Evolutionary conservation across 768 basidiomycete genomes (phyloP), one percentile per base, ranked within the genome.

Genomic region (Boletus pseudopeckii): DNA sequence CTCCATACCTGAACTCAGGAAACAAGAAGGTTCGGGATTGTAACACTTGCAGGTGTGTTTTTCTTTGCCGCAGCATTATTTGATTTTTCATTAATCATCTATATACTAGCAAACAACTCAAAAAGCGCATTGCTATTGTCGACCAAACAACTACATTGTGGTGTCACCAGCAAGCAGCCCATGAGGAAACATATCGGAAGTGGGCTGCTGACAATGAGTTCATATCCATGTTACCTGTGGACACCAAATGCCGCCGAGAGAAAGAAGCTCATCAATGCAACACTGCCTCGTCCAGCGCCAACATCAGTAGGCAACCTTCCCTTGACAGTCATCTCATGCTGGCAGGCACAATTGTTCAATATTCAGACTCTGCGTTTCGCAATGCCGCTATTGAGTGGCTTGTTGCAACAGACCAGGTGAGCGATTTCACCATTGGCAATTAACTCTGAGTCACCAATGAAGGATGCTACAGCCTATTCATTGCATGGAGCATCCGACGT

Each of bases 331-430:
- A 52, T n/a, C 51, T 56, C 0, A 1, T 53, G 3, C 51, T 24
- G 2, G n/a, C n/a, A 8, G 49, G 7, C 2, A 50, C 34, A 22
- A 26, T 53, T 4, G 2, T 53, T 17, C 46, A 34, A 4, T 56
- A 43, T 15, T 56, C 41, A 1, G 13, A 42, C 4, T 42, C 22
- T 8, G 13, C 2, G 0, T 42, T 42, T 15, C 41, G 1, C 6
- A 15, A 42, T 15, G 26, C 26, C 9, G 9, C 40, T 41, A 7
- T 41, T 0, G 2, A 41, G 40, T 41, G 40, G 40, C 39, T 55
- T 28, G 24, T 55, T 42, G 39, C 4, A 2, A 55, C 17, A 2
- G 50, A 55, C 11, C 50, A 52, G 50, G 50, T 55, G 15, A 18
- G 44, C 0, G 1, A 36, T 43, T 22, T 24, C 15, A 11, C 13